Evolutionary conservation across 1,284 basidiomycete genomes (phyloP), one percentile per base, ranked within the genome.

Genomic region (Hymenochaete sp.): DNA sequence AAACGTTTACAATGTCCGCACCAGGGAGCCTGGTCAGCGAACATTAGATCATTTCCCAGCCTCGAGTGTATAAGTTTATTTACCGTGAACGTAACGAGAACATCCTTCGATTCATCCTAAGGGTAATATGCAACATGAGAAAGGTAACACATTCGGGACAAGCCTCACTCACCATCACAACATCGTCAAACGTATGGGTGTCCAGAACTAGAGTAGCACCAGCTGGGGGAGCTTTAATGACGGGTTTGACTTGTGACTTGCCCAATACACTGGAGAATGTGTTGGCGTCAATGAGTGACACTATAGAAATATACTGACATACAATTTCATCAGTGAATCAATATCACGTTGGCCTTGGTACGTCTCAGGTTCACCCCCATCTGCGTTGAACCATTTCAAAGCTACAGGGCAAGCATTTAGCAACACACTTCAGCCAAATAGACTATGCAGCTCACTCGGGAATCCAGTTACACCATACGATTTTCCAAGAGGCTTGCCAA

Each of bases 41-140:
- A 19, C 32, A 16, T n/a, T 6, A n/a, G 32, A 19, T n/a, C 13
- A 18, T 31, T 4, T 37, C 35, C 18, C 52, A 25, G n/a, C n/a
- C n/a, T n/a, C 49, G 18, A 36, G 46, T 40, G 38, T 38, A 38
- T 28, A 31, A 42, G 26, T 11, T 38, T 11, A 57, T 71, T 48
- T 58, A 83, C 85, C 51, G 89, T 93, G 70, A 93, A 95, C 3
- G 92, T 73, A 41, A 96, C 88, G n/a, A 96, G 68, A 37, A 91
- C 88, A 57, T 93, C 75, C 66, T 92, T 92, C 22, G 74, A 68
- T 16, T 73, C 61, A 58, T 93, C 77, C 82, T 85, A 9, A 45
- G 35, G 22, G n/a, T 33, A 37, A 52, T 7, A 31, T 39, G 10
- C 42, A 38, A 44, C n/a, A 47, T 8, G 59, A 31, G 28, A 9